Percentiles rank a stretch among this genome's conserved stretches.
Conservation (phyloP, 192 early-diverging fungal genomes). For the Coemansia sp. region DNA sequence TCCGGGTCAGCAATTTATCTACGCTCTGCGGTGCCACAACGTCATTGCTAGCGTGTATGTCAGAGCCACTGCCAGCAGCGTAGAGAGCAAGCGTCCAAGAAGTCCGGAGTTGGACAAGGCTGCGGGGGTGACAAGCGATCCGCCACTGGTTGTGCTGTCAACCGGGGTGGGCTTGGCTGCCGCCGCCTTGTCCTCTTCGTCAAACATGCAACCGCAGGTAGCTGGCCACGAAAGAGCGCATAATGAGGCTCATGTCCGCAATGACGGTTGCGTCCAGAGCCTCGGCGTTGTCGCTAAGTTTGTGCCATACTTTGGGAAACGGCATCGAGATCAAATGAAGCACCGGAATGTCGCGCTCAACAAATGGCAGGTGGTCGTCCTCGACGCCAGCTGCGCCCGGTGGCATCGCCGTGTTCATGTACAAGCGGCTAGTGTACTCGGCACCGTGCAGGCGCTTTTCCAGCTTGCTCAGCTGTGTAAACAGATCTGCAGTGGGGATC, state of each 20-base stretch:
- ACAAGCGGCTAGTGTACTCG: conserved; percentile 39
- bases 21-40: conserved; percentile 5
- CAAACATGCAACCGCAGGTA: conserved; percentile 60
- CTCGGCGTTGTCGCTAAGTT: conserved; percentile 66
- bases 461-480: conserved; percentile 65
- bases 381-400: conserved; percentile 55
- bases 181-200: conserved; percentile 40
- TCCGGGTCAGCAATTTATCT: not conserved
- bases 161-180: not conserved
- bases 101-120: conserved; percentile 41
- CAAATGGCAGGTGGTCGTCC: conserved; percentile 92
- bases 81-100: conserved; percentile 11
- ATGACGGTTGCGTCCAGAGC: conserved; percentile 65
- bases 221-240: conserved; percentile 77
- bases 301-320: conserved; percentile 92
- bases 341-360: conserved; percentile 73
- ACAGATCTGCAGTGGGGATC: conserved; percentile 64
- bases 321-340: conserved; percentile 84
- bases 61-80: conserved; percentile 6
- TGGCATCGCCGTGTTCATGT: conserved; percentile 22
- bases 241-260: conserved; percentile 74
- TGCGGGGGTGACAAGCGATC: conserved; percentile 7
- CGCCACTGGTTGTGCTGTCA: not conserved
- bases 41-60: not conserved
- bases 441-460: conserved; percentile 63